Conservation (phyloP, 2,329 filamentous ascomycete species). For the Alternaria postmessia region DNA sequence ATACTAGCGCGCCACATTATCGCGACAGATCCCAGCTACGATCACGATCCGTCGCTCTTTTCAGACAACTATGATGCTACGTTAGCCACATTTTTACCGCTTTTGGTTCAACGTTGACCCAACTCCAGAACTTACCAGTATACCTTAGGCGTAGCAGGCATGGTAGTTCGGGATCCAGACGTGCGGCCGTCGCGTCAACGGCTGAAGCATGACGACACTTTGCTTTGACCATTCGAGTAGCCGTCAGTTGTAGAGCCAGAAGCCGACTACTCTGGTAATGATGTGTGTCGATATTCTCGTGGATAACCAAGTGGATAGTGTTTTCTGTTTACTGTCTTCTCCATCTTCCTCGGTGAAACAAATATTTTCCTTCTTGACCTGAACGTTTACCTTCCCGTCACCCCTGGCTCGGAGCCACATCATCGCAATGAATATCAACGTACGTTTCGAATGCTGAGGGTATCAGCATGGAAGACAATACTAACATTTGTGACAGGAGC, state of each 20-base stretch:
- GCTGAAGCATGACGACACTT: constrained; percentile 7
- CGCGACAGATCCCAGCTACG: background rate
- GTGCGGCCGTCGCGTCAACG: constrained; percentile 2
- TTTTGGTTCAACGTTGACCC: background rate
- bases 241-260: background rate
- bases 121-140: background rate
- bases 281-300: background rate
- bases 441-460: background rate
- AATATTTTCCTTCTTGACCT: background rate
- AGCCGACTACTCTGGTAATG: background rate
- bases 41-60: constrained; percentile 4
- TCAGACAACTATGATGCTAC: background rate
- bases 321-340: background rate
- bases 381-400: background rate
- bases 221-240: background rate
- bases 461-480: background rate
- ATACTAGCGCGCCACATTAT: background rate
- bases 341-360: background rate
- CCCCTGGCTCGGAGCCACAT: background rate
- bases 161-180: background rate
- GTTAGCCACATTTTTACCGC: constrained; percentile 2
- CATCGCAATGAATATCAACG: background rate
- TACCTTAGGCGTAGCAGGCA: background rate
- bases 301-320: fast-evolving
- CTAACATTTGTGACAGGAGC: constrained; percentile 10